Percentiles rank a stretch among this genome's conserved stretches.
Evolutionary conservation across 805 yeast species (phyloP).

Genomic region (Kuraishia floccosa): DNA sequence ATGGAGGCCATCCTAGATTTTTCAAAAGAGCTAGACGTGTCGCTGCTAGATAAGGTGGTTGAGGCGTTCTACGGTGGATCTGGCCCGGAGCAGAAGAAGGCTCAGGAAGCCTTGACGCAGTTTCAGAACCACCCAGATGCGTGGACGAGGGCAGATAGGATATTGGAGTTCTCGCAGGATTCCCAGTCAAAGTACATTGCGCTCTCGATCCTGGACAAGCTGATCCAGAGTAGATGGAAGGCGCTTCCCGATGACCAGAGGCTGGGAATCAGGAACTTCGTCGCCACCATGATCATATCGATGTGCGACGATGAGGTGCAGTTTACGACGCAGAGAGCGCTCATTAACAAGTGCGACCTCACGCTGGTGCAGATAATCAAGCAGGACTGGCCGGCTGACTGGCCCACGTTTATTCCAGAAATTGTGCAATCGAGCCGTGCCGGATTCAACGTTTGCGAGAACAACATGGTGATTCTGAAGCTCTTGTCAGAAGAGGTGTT

Average conservation of each 20-base stretch:
- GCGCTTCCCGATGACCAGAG: conserved; percentile 82
- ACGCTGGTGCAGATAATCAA: conserved; percentile 90
- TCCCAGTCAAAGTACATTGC: conserved; percentile 92
- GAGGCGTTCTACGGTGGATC: conserved; percentile 74
- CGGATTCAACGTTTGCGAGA: conserved; percentile 90
- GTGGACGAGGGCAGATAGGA: conserved; percentile 90
- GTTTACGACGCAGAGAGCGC: conserved; percentile 63
- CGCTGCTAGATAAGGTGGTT: conserved; percentile 72
- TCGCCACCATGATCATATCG: conserved; percentile 86
- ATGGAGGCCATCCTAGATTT: conserved; percentile 91
- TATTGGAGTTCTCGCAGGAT: conserved; percentile 65
- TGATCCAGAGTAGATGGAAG: conserved; percentile 91
- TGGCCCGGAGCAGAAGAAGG: conserved; percentile 61
- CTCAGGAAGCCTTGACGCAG: conserved; percentile 60
- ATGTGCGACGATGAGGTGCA: conserved; percentile 76
- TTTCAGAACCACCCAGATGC: conserved; percentile 93
- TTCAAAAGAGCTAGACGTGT: conserved; percentile 71
- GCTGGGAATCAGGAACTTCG: conserved; percentile 85
- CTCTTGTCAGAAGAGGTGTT: conserved; percentile 91
- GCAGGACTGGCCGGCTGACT: conserved; percentile 98
- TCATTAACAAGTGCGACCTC: conserved; percentile 87
- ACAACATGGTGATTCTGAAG: conserved; percentile 88
- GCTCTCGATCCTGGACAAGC: conserved; percentile 75
- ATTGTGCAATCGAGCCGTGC: conserved; percentile 75
- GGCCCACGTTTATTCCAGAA: conserved; percentile 97